A percentile compares a stretch with the other conserved stretches of the same genome.
These are phyloP conservation scores for Thermothielavioides terrestris DNA, from an alignment of 495 filamentous ascomycete species.

Conservation along the genomic window DNA sequence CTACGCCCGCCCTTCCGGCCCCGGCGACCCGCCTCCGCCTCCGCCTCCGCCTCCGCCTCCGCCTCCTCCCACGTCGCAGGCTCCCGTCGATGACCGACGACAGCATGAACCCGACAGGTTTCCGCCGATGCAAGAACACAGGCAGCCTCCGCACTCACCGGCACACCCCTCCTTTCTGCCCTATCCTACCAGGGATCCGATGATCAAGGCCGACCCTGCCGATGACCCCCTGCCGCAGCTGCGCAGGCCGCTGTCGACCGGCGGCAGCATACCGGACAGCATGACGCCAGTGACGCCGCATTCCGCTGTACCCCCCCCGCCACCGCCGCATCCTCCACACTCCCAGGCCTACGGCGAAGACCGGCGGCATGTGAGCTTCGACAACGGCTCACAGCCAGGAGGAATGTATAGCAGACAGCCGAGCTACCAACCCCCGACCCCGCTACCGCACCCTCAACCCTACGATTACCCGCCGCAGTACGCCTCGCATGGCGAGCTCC, in stretches of 20 bases:
- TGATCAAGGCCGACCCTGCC: conserved; percentile 43
- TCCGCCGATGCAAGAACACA: conserved; percentile 43
- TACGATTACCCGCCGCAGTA: conserved; percentile 37
- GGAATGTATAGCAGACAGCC: conserved; percentile 35
- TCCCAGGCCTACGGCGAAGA: conserved; percentile 32
- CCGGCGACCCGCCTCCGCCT: conserved; percentile 21
- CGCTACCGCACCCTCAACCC: conserved; percentile 33
- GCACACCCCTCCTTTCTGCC: conserved; percentile 35
- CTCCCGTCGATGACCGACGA: conserved; percentile 38
- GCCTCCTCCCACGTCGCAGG: conserved; percentile 11
- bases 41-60: conserved; percentile 9
- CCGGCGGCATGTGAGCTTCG: conserved; percentile 41
- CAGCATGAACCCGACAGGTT: conserved; percentile 43
- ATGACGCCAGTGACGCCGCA: conserved; percentile 31
- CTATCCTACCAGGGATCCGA: conserved; percentile 34
- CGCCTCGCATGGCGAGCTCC: conserved; percentile 17
- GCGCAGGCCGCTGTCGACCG: conserved; percentile 38
- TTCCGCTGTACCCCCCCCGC: conserved; percentile 21
- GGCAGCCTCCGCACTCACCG: conserved; percentile 41
- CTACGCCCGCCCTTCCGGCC: conserved; percentile 33
- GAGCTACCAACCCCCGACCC: conserved; percentile 39
- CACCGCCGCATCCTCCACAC: too few species aligned
- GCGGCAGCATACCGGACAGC: conserved; percentile 27
- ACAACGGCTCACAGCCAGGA: conserved; percentile 26
- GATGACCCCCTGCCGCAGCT: conserved; percentile 39